Conservation (phyloP, 306 rosid genomes). For the Psophocarpus tetragonolobus region DNA sequence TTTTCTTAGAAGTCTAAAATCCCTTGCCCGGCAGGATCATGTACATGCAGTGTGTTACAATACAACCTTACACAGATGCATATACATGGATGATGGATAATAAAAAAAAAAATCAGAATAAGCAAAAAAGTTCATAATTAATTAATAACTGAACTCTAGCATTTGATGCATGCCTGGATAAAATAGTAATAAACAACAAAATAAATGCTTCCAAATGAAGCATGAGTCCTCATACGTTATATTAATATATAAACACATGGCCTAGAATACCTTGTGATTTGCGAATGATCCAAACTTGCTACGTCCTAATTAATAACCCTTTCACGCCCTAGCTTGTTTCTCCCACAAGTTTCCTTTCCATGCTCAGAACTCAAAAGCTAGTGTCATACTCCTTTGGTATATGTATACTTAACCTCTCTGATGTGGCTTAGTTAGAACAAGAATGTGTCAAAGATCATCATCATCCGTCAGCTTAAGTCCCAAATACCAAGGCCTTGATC, state of each 20-base stretch:
- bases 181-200: constrained; percentile 27
- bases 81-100: neutral
- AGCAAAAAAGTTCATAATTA: neutral
- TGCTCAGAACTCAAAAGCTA: constrained; percentile 28
- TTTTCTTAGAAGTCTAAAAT: neutral
- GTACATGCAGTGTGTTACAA: neutral
- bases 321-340: constrained; percentile 12
- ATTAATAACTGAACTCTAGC: constrained; percentile 9
- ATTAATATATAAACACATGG: neutral
- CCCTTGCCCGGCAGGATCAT: neutral
- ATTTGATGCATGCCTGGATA: constrained; percentile 33
- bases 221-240: constrained; percentile 2
- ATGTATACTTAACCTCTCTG: constrained; percentile 21
- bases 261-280: constrained; percentile 21
- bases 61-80: neutral
- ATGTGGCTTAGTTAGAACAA: constrained; percentile 24
- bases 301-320: neutral
- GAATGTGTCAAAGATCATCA: constrained; percentile 50
- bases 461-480: constrained; percentile 61
- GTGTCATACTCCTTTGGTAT: too few relatives aligned
- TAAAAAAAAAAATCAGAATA: constrained; percentile 4
- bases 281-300: constrained; percentile 19
- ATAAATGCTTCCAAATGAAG: constrained; percentile 3
- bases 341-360: constrained; percentile 47
- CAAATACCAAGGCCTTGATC: constrained; percentile 50